Evolutionary conservation across 2,329 filamentous ascomycete genomes (phyloP).

Genomic region (Moelleriella libera): DNA sequence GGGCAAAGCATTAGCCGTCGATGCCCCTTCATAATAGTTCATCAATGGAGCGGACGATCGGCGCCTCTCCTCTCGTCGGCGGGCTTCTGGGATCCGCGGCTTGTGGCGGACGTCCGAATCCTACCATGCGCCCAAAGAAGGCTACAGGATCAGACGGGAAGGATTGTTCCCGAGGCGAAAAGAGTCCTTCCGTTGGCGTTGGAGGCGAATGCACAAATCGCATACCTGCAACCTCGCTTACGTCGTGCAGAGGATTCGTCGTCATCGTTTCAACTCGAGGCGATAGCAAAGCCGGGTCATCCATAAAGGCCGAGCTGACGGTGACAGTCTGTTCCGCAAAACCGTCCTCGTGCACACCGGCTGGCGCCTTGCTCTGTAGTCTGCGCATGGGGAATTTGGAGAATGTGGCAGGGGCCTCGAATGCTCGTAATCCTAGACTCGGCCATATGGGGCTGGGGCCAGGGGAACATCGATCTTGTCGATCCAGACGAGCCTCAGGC

Average conservation of each 20-base stretch:
- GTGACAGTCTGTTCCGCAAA: constrained; percentile 20
- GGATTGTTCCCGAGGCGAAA: constrained; percentile 35
- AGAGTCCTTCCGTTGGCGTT: constrained; percentile 36
- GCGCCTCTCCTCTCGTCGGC: constrained; percentile 57
- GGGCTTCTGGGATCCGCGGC: constrained; percentile 58
- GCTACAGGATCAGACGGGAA: constrained; percentile 40
- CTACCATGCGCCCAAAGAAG: constrained; percentile 28
- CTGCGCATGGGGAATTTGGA: constrained; percentile 3
- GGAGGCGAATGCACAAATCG: constrained; percentile 37
- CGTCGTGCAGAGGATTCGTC: constrained; percentile 45
- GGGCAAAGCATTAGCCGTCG: neutral
- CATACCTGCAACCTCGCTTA: constrained; percentile 29
- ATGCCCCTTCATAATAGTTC: constrained; percentile 45
- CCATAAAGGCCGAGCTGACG: constrained; percentile 18
- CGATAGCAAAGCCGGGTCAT: constrained; percentile 49
- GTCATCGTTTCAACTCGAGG: constrained; percentile 62
- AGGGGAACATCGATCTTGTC: constrained; percentile 4
- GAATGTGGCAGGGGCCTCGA: constrained; percentile 8
- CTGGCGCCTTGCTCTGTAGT: constrained; percentile 1
- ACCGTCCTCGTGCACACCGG: constrained; percentile 5
- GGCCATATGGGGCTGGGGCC: constrained; percentile 10
- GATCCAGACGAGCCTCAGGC: neutral
- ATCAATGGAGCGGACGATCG: constrained; percentile 66
- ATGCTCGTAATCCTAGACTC: constrained; percentile 19
- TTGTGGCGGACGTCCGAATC: constrained; percentile 36